Evolutionary conservation across 2,329 filamentous ascomycete species (phyloP), one percentile per base, ranked within the genome.

Genomic region (Penicillium fuscoglaucum): DNA sequence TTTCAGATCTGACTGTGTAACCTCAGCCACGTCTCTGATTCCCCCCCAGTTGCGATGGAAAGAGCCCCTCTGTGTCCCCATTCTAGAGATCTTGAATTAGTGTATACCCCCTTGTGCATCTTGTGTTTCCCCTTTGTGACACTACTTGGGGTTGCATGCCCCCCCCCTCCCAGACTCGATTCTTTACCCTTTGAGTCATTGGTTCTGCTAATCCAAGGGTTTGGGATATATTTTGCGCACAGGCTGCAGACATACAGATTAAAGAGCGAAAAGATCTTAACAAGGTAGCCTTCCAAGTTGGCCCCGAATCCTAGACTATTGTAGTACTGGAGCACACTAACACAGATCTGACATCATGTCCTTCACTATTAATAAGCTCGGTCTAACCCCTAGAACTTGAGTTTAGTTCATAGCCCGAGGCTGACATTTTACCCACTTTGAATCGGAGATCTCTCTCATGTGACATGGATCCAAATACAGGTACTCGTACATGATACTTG

Each of bases 361-460:
- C 51, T 21, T 24, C 29, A 43, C 47, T 40, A 33, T 39, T 39
- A 60, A 57, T 60, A 55, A 60, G 46, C 46, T 28, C 43, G 4
- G n/a, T 47, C 29, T 55, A 56, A 61, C 39, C 26, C 5, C 31
- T 10, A 31, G 43, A 35, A 55, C 31, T 41, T 52, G 35, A 28
- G 39, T 55, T 31, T 48, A 29, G n/a, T 24, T 37, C 31, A 29
- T 46, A 10, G 29, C 51, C 60, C 55, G 52, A 61, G 58, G 55
- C 61, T 61, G 59, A 61, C 52, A 50, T 57, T 43, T 61, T 49
- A 59, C 21, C 46, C 52, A 55, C 52, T 45, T 41, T 43, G 33
- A 58, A 61, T 59, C 55, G 55, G 47, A 60, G 60, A 62, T 62
- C 60, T 46, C 55, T 55, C 53, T 56, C 61, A 62, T 61, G 61